Evolutionary conservation across 768 basidiomycete species (phyloP), one percentile per base, ranked within the genome.

Genomic region (Podaxis mareebaensis): DNA sequence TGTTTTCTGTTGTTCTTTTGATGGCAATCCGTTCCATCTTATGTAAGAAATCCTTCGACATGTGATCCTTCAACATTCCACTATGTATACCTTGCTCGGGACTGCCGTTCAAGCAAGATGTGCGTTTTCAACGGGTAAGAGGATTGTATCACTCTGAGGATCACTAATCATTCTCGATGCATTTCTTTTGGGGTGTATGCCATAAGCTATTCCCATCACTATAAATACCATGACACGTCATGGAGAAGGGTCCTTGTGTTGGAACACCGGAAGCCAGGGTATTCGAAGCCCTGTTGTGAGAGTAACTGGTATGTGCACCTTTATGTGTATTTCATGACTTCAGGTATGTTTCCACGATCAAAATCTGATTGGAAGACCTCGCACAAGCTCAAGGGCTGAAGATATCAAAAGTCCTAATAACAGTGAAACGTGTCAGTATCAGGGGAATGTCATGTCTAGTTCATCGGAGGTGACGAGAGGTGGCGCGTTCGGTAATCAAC

Each of bases 11-110:
- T 46, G 24, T 30, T 62, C 24, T 40, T 46, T 26, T 51, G 61
- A 51, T 63, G 55, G 55, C 61, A 36, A 63, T 63, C 20, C 33
- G 36, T 57, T 20, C 55, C 55, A 17, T 38, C 13, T 39, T 20
- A 24, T 28, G 26, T 24, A 28, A 24, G 26, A 51, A 13, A 49
- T 11, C 12, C 26, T 28, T 22, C 4, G 7, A 20, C 3, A 46
- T 20, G 44, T 7, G 44, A 33, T 8, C 33, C 33, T 33, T 10
- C 33, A 33, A 33, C 8, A 10, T 33, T 33, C 33, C 33, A 33
- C 30, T 33, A 33, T 8, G 30, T 33, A 8, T 33, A 7, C 10
- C 33, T 33, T 33, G 2, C 33, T 33, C 33, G 8, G 33, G 33
- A 33, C 33, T 33, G 33, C 33, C 33, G 1, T 33, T 33, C 1